Conservation (phyloP, 352 stramenopile species). For the Pythium insidiosum region DNA sequence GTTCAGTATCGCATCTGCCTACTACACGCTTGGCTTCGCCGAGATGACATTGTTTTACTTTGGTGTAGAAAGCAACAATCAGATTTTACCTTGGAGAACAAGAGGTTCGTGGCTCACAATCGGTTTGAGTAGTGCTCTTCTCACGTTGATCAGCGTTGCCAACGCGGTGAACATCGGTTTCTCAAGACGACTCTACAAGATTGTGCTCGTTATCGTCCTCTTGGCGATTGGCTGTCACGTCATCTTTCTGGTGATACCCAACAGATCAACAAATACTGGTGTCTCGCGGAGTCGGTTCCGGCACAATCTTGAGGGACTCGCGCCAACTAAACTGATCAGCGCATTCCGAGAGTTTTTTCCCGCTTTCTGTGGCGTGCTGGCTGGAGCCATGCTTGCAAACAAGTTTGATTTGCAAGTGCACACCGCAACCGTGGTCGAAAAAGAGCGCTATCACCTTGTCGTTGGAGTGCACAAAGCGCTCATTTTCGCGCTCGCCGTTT, state of each 20-base stretch:
- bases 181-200: conserved; percentile 13
- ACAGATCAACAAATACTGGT: conserved; percentile 19
- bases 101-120: conserved; percentile 25
- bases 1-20: conserved; percentile 27
- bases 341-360: conserved; percentile 38
- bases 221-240: conserved; percentile 25
- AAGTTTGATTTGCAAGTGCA: too few relatives aligned
- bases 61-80: conserved; percentile 8
- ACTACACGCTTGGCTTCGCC: conserved; percentile 38
- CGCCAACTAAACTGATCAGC: conserved; percentile 12
- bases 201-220: conserved; percentile 31
- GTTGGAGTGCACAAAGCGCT: conserved; percentile 36
- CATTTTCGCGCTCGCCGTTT: conserved; percentile 22
- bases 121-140: conserved; percentile 19
- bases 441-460: conserved; percentile 19
- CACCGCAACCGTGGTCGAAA: too few relatives aligned
- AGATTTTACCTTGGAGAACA: conserved; percentile 29
- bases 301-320: conserved; percentile 17
- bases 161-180: conserved; percentile 11
- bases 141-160: conserved; percentile 12
- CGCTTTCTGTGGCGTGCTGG: conserved; percentile 32
- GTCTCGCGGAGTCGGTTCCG: conserved; percentile 16
- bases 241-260: conserved; percentile 23
- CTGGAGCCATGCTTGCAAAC: conserved; percentile 27
- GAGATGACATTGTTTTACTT: conserved; percentile 40